Evolutionary conservation across 345 rosid genomes (phyloP), one percentile per base, ranked within the genome.

Genomic region (Hibiscus mutabilis): DNA sequence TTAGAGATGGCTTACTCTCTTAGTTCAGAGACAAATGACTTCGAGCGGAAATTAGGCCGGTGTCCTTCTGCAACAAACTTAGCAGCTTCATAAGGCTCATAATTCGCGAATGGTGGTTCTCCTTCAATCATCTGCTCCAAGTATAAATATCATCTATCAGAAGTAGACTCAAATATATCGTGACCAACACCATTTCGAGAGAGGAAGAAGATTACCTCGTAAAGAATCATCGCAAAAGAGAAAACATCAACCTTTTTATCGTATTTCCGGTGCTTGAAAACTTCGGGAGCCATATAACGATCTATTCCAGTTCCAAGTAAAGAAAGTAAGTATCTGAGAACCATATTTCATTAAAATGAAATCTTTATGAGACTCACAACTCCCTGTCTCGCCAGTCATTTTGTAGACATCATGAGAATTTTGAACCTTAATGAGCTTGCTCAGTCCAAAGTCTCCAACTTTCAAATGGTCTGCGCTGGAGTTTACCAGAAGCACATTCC

Each of bases 281-380:
- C 97, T 84, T 95, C 99, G 58, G 99, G 99, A 83, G 99, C 99
- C 99, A 95, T 95, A 71, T 95, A 94, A 27, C 97, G 96, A 69
- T 95, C 99, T 95, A 80, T 67, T 75, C 75, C 67, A 24, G 18
- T 52, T 8, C 72, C 49, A 78, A 56, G 46, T 66, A 47, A 74
- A 46, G 58, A 79, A 57, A 73, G 63, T 74, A 56, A 82, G 78
- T 63, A 65, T 29, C 18, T 76, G 55, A 79, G 61, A 51, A 70
- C 53, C 44, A 35, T 16, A 56, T 40, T 66, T 21, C 52, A 73
- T 52, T 8, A 12, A 40, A 24, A 62, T 62, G 27, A 61, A 77
- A 37, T 58, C 66, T 33, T n/a, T 16, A 47, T 71, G 35, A 78
- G 71, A 90, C 98, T 88, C 72, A 91, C 97, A 95, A 69, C 99